Conservation (phyloP, 2,329 filamentous ascomycete genomes). For the Botrytis galanthina region DNA sequence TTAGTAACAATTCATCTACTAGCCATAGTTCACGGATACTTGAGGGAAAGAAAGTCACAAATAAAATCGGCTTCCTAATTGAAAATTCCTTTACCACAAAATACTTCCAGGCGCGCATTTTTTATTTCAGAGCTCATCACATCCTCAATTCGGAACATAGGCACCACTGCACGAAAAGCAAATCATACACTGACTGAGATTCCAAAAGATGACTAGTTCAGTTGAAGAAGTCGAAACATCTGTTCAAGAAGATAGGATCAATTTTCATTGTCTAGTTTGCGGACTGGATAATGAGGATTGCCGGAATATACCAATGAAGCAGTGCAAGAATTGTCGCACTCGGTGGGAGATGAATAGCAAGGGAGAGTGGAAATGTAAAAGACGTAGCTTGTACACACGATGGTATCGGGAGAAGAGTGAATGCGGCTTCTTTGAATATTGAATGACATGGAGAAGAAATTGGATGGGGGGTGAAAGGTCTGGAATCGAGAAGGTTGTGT, state of each 20-base stretch:
- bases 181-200: not conserved
- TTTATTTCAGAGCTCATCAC: not conserved
- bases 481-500: not conserved
- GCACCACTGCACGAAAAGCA: not conserved
- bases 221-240: not conserved
- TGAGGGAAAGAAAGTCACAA: no score
- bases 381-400: not conserved
- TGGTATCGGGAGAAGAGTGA: not conserved
- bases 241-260: not conserved
- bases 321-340: not conserved
- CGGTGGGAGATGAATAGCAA: not conserved
- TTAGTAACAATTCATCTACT: not conserved
- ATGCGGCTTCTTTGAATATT: not conserved
- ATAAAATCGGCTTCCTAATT: not conserved
- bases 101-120: not conserved
- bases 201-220: not conserved
- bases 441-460: not conserved
- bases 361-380: not conserved
- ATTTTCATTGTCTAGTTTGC: not conserved
- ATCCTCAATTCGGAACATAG: not conserved
- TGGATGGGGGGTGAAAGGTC: not conserved
- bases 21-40: fast-evolving
- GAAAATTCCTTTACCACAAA: not conserved
- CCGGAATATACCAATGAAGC: not conserved
- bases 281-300: not conserved